Percentiles rank a stretch among this genome's conserved stretches.
Conservation (phyloP, 2,329 filamentous ascomycete species). For the Penicillium sp. region DNA sequence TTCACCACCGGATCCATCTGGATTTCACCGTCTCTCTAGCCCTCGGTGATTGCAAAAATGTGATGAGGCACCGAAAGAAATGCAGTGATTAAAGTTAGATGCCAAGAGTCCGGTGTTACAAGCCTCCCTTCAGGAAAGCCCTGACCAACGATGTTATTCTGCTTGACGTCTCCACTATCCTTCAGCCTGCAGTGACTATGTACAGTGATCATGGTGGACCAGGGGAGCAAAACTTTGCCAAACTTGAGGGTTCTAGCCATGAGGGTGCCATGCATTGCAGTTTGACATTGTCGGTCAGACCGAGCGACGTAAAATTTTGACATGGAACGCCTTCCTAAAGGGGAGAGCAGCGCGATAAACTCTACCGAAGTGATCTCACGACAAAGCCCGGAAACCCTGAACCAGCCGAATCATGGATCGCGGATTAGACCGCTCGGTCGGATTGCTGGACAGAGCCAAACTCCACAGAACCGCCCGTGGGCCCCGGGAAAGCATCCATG, state of each 20-base stretch:
- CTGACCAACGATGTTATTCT: neutral
- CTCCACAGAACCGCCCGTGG: conserved; percentile 4
- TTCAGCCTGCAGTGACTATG: neutral
- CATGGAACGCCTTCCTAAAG: neutral
- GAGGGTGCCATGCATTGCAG: too few relatives aligned
- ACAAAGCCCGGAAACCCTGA: neutral
- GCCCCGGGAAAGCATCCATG: neutral
- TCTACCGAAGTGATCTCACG: neutral
- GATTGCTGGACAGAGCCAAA: conserved; percentile 3
- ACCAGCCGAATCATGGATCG: neutral
- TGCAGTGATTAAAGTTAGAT: neutral
- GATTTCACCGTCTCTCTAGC: too few relatives aligned
- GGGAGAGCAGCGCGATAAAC: neutral
- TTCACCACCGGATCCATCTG: too few relatives aligned
- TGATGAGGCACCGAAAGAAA: neutral
- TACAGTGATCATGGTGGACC: too few relatives aligned
- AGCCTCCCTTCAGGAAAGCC: neutral
- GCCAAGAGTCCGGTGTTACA: conserved; percentile 1
- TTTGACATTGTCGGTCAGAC: too few relatives aligned
- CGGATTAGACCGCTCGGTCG: conserved; percentile 2
- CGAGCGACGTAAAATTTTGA: conserved; percentile 1
- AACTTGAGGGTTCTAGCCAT: too few relatives aligned
- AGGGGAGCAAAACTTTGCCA: too few relatives aligned
- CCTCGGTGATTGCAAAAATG: too few relatives aligned
- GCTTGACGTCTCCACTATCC: conserved; percentile 1